Evolutionary conservation across 2,329 filamentous ascomycete species (phyloP), one percentile per base, ranked within the genome.

Genomic region (Colletotrichum eremochloae): DNA sequence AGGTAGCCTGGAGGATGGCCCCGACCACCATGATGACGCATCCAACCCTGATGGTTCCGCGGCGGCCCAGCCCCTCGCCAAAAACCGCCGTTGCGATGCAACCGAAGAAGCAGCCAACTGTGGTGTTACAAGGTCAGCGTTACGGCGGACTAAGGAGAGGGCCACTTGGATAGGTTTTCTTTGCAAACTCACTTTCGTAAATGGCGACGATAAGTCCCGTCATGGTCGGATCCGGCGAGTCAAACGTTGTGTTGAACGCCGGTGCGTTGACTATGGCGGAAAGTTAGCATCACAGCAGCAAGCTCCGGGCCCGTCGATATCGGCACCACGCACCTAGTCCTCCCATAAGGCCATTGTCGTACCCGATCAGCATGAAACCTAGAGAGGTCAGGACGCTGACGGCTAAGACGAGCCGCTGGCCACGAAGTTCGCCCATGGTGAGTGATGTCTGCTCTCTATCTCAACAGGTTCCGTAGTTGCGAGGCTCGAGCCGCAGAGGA

Each of bases 291-390:
- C 66, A 75, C 67, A 76, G 67, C 6, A 15, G 9, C 20, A 48
- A 42, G 11, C 24, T 24, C 18, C 5, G 36, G 18, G 2, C 44
- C 38, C 31, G 4, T 44, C 0, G 2, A 9, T 24, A 11, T 48
- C 40, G 8, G 42, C 14, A 14, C 31, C 6, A 56, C 72, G 15
- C 63, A 78, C 79, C 78, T 8, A 78, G 77, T 38, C 83, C 83
- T 71, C 82, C 82, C 82, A 84, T 82, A 3, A 85, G 76, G 5
- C 83, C 84, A 79, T 86, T 85, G 71, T 85, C 84, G 71, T 80
- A 86, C 29, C 85, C 85, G 53, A 87, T 86, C 46, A 86, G 79
- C 75, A 86, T 80, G 70, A 87, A 87, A 0, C 85, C 83, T 50
- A 86, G 73, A 40, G 82, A 86, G 0, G 84, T 85, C 73, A 86